Evolutionary conservation across 75 land plant genomes (phyloP).

Genomic region (Pinus taeda): DNA sequence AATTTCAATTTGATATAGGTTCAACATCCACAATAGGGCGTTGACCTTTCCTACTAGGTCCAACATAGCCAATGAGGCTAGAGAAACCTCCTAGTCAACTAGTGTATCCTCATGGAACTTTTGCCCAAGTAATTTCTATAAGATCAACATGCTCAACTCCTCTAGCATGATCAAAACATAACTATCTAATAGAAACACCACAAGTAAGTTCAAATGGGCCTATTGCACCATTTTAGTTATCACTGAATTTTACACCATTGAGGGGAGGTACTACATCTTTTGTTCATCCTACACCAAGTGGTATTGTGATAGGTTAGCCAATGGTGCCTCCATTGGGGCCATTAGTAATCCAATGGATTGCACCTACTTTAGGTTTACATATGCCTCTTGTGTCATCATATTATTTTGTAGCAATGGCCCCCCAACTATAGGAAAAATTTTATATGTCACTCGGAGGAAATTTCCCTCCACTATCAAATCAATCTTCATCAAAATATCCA

Average conservation of each 20-base stretch:
- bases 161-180: background rate
- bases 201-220: slow-evolving; percentile 4
- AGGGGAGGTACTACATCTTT: background rate
- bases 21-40: background rate
- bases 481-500: slow-evolving; percentile 13
- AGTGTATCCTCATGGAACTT: background rate
- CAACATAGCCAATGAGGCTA: background rate
- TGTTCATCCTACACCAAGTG: background rate
- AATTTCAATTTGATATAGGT: background rate
- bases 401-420: slow-evolving; percentile 44
- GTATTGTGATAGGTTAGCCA: background rate
- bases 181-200: background rate
- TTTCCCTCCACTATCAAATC: slow-evolving; percentile 14
- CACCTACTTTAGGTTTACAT: background rate
- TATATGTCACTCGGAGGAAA: slow-evolving; percentile 12
- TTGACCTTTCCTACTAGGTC: background rate
- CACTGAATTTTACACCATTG: background rate
- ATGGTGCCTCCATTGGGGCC: background rate
- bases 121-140: background rate
- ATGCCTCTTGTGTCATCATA: slow-evolving; percentile 13
- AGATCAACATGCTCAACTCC: background rate
- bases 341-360: background rate
- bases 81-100: background rate
- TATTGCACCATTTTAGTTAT: background rate
- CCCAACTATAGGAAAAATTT: slow-evolving; percentile 21